Conservation (phyloP, 805 yeast genomes). For the Metschnikowia gelsemii region DNA sequence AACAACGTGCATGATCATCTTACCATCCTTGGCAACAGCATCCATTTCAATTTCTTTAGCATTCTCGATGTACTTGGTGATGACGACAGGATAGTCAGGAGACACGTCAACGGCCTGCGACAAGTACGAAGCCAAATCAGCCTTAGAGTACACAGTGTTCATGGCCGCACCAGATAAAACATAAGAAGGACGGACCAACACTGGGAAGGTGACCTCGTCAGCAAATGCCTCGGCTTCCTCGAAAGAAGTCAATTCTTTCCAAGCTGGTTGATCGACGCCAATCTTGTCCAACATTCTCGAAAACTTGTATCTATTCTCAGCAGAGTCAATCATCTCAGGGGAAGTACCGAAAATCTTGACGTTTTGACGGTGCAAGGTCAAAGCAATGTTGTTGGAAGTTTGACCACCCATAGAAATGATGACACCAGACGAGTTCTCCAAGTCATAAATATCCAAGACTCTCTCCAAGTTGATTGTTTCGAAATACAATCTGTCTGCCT, state of each 20-base stretch:
- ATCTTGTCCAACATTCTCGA: slow-evolving; percentile 95
- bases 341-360: slow-evolving; percentile 96
- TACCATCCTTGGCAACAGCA: slow-evolving; percentile 95
- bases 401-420: slow-evolving; percentile 99
- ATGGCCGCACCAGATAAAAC: slow-evolving; percentile 98
- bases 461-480: slow-evolving; percentile 94
- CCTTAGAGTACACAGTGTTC: slow-evolving; percentile 91
- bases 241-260: slow-evolving; percentile 95
- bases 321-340: slow-evolving; percentile 97
- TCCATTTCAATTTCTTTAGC: slow-evolving; percentile 99
- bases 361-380: slow-evolving; percentile 84
- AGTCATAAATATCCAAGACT: slow-evolving; percentile 89
- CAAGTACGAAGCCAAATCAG: slow-evolving; percentile 82
- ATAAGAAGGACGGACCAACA: slow-evolving; percentile 94
- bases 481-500: slow-evolving; percentile 93
- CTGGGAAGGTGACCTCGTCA: slow-evolving; percentile 88
- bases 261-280: slow-evolving; percentile 98
- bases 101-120: slow-evolving; percentile 96
- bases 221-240: slow-evolving; percentile 93
- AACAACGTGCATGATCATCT: slow-evolving; percentile 93
- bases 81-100: slow-evolving; percentile 96
- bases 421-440: slow-evolving; percentile 88
- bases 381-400: slow-evolving; percentile 94
- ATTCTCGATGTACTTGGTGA: slow-evolving; percentile 92
- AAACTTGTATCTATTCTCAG: slow-evolving; percentile 97